Base-by-base conservation (phyloP, 1,139 yeast species). In the Sugiyamaella grinbergsii region DNA sequence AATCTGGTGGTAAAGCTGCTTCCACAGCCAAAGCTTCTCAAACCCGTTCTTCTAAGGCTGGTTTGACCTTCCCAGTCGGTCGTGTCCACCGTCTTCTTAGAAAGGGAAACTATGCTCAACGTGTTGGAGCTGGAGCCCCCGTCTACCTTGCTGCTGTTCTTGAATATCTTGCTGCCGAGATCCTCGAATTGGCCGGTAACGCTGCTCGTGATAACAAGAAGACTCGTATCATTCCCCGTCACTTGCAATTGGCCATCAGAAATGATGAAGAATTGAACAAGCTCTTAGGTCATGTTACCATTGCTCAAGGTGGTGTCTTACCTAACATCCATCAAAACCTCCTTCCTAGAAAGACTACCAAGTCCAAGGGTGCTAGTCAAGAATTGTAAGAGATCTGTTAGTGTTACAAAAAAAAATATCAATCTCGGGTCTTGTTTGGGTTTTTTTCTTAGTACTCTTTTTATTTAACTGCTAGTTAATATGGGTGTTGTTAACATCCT, bases 51-150 rank as follows among this genome's bases (percentile, higher is more conserved):
- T 85, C 96, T 59, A 91, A 89, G 80, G 98, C 98, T 71, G 98
- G 97, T 74, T 83, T 91, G 73, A 88, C 96, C 67, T 91, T 93
- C 95, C 98, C 98, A 77, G 98, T 93, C 65, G 98, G 98, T 76
- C 93, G 98, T 85, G 94, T 91, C 63, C 98, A 91, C 82, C 85
- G 97, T 80, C 82, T 90, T 69, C 79, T 91, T 69, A 88, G 96
- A 82, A 90, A 87, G 78, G 98, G 98, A 71, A 91, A 91, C 84
- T 91, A 91, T 79, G 97, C 97, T 67, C 97, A 91, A 80, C 87
- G 98, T 82, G 85, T 91, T 68, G 98, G 98, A 82, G 91, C 97
- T 63, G 97, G 96, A 81, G 95, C 95, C 66, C 94, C 94, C 74
- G 94, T 91, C 61, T 91, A 90, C 78, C 80, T 91, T 66, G 93